A percentile compares a stretch with the other conserved stretches of the same genome.
Conservation (phyloP, 441 rosid genomes). For the Populus hybrid region DNA sequence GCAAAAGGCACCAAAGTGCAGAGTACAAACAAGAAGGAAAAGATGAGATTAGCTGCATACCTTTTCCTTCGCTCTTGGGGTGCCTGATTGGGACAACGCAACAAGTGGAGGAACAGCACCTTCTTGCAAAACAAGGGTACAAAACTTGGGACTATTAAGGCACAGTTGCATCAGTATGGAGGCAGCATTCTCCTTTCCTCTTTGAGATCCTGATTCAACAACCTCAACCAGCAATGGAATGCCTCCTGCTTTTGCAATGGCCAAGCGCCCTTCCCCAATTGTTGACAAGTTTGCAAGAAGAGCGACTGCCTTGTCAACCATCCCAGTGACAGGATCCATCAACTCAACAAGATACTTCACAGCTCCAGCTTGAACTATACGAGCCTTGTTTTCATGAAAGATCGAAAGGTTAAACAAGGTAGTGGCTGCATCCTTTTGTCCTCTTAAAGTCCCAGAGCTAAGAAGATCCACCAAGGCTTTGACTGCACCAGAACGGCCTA, state of each 20-base stretch:
- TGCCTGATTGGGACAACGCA: constrained; percentile 87
- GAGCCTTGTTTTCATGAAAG: constrained; percentile 82
- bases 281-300: constrained; percentile 85
- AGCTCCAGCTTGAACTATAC: constrained; percentile 87
- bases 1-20: neutral
- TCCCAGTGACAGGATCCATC: constrained; percentile 63
- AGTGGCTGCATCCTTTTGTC: constrained; percentile 90
- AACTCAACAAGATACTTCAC: constrained; percentile 73
- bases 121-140: constrained; percentile 88
- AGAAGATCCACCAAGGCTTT: constrained; percentile 77
- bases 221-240: constrained; percentile 77
- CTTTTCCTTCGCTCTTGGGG: constrained; percentile 95
- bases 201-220: constrained; percentile 76
- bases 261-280: constrained; percentile 70
- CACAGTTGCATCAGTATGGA: constrained; percentile 79
- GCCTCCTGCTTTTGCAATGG: constrained; percentile 70
- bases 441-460: constrained; percentile 72
- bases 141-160: constrained; percentile 67
- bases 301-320: constrained; percentile 93
- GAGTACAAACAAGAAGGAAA: neutral
- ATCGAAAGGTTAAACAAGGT: constrained; percentile 91
- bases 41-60: constrained; percentile 31
- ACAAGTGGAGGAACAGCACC: constrained; percentile 97
- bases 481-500: constrained; percentile 89
- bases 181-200: constrained; percentile 93